Base-by-base conservation (phyloP, 1,284 basidiomycete species). In the Tilletiaria anomala region DNA sequence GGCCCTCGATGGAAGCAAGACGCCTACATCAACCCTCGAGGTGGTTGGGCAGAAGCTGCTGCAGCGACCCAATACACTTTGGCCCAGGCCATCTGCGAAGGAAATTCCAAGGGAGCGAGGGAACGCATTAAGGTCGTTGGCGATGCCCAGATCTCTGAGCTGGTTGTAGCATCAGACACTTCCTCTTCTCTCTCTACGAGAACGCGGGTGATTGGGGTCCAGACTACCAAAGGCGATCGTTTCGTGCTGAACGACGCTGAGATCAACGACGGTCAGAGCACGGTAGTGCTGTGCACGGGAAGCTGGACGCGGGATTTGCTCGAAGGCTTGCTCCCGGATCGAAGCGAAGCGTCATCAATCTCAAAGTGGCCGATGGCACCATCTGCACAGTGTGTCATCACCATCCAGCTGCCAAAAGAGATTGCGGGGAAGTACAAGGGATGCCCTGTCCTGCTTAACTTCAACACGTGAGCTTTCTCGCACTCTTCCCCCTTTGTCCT, bases 21-120 rank as follows among this genome's bases (percentile, higher is more conserved):
- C 5, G 77, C 77, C 0, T 89, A 83, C 61, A 56, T 81, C 37
- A 91, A 88, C 61, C 70, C 70, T 2, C 77, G 82, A 31, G 78
- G 81, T 1, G 88, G 88, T 3, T 94, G 88, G 88, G 83, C 77
- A 1, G 74, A 81, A 60, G 83, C 87, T 2, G 73, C 75, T 2
- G 75, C 78, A 53, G 83, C 80, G 1, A 65, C 84, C 5, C 58
- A 69, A n/a, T n/a, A 29, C 10, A 29, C 26, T 8, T n/a, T 29
- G 26, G 26, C 26, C n/a, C 26, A 29, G 26, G n/a, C n/a, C n/a
- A n/a, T n/a, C n/a, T n/a, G n/a, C n/a, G n/a, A n/a, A n/a, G n/a
- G n/a, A n/a, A n/a, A n/a, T n/a, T n/a, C n/a, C n/a, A n/a, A n/a
- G n/a, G n/a, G n/a, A n/a, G n/a, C n/a, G n/a, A n/a, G n/a, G n/a